Percentiles rank a stretch among this genome's conserved stretches.
Evolutionary conservation across 1,139 yeast species (phyloP).

Genomic region (Torulaspora pretoriensis): DNA sequence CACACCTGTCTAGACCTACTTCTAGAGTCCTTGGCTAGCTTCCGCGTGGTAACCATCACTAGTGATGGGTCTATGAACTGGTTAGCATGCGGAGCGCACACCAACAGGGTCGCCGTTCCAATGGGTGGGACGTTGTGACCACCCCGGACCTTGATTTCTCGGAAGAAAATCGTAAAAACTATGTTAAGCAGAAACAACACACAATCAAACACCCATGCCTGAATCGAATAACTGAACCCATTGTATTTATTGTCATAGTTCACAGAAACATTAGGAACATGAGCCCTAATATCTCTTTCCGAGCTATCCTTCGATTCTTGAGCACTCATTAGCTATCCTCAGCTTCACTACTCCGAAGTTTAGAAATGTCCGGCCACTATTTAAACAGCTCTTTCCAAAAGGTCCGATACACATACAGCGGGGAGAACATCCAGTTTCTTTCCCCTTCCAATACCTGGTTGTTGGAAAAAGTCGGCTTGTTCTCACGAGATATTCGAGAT

Average conservation of each 20-base stretch:
- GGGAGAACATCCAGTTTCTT: neutral
- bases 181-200: constrained; percentile 24
- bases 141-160: constrained; percentile 67
- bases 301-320: constrained; percentile 5
- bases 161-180: constrained; percentile 45
- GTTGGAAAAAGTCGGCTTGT: neutral
- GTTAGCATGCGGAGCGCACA: constrained; percentile 79
- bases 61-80: constrained; percentile 73
- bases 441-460: neutral
- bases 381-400: too few relatives aligned
- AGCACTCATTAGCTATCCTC: neutral
- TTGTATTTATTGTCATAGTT: constrained; percentile 21
- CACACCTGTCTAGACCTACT: constrained; percentile 43
- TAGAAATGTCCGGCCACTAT: too few relatives aligned
- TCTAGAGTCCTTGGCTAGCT: constrained; percentile 33
- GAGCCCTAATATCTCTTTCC: constrained; percentile 9
- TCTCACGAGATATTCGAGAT: neutral
- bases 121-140: constrained; percentile 58
- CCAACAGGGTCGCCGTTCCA: constrained; percentile 65
- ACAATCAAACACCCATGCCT: constrained; percentile 27
- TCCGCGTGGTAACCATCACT: constrained; percentile 51
- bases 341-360: too few relatives aligned
- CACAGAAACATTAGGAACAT: constrained; percentile 16
- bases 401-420: too few relatives aligned
- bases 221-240: constrained; percentile 20